Conservation (phyloP, 2,329 filamentous ascomycete species). For the Thielaviopsis euricoi region DNA sequence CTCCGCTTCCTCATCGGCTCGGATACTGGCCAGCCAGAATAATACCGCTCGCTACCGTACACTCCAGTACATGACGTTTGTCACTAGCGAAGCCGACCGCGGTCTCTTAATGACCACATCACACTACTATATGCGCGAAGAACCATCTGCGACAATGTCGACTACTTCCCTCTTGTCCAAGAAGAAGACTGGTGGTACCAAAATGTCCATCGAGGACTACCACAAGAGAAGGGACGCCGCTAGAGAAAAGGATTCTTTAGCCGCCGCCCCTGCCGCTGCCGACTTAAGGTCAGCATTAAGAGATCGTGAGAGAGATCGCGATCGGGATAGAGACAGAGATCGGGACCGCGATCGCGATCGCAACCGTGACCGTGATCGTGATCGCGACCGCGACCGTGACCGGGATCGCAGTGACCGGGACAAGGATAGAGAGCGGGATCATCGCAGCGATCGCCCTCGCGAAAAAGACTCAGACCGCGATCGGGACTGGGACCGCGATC, state of each 20-base stretch:
- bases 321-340: neutral
- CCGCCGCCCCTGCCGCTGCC: neutral
- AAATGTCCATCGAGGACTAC: slow-evolving; percentile 42
- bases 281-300: neutral
- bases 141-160: slow-evolving; percentile 25
- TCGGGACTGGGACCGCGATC: neutral
- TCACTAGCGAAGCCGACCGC: slow-evolving; percentile 37
- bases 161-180: slow-evolving; percentile 24
- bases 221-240: slow-evolving; percentile 32
- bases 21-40: slow-evolving; percentile 28
- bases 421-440: neutral
- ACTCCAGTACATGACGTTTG: slow-evolving; percentile 41
- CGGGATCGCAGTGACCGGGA: neutral
- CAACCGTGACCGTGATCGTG: slow-evolving; percentile 2
- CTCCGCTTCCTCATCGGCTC: slow-evolving; percentile 29
- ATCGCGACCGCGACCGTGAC: slow-evolving; percentile 1
- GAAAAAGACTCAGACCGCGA: neutral
- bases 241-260: neutral
- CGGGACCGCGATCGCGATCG: neutral
- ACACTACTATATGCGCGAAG: slow-evolving; percentile 40
- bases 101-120: slow-evolving; percentile 39
- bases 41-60: slow-evolving; percentile 31
- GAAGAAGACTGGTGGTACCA: slow-evolving; percentile 28
- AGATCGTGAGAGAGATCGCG: neutral
- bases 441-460: neutral